phyloP scores from a whole-genome alignment of 176 grass and related monocot genomes.

The Hordeum marinum region DNA sequence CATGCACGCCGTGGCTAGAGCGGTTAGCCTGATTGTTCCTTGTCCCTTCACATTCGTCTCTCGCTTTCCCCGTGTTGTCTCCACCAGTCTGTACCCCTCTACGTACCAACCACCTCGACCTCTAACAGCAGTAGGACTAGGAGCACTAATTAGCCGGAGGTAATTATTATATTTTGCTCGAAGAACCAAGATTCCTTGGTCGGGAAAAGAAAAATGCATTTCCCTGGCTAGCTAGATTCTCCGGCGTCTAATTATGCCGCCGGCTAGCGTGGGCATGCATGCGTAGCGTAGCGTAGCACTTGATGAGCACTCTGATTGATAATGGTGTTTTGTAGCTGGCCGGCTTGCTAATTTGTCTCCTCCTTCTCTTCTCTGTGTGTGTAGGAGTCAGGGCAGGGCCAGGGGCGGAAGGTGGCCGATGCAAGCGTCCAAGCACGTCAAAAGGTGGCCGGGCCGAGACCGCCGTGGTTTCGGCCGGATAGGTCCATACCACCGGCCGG shows the following conservation, averaged over 20 bases:
- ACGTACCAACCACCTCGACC: too few species aligned
- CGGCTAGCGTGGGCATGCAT: background rate
- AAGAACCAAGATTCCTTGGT: background rate
- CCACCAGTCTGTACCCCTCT: background rate
- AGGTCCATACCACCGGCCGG: background rate
- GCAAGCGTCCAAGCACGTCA: slow-evolving; percentile 17
- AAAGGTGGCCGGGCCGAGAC: background rate
- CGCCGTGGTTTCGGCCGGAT: background rate
- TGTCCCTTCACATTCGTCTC: background rate
- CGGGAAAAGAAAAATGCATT: background rate
- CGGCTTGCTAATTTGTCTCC: too few species aligned
- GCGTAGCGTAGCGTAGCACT: too few species aligned
- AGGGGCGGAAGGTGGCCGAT: background rate
- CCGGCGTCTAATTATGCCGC: too few species aligned
- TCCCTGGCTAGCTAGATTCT: background rate
- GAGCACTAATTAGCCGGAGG: background rate
- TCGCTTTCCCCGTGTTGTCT: background rate
- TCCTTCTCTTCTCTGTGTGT: background rate
- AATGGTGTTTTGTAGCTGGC: too few species aligned
- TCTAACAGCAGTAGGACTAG: background rate
- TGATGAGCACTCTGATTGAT: too few species aligned
- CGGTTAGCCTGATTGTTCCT: background rate
- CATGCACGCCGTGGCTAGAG: background rate
- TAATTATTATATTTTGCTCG: background rate
- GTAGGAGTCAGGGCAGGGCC: too few species aligned